phyloP scores from a whole-genome alignment of 116 monocot species.

The Zostera marina region DNA sequence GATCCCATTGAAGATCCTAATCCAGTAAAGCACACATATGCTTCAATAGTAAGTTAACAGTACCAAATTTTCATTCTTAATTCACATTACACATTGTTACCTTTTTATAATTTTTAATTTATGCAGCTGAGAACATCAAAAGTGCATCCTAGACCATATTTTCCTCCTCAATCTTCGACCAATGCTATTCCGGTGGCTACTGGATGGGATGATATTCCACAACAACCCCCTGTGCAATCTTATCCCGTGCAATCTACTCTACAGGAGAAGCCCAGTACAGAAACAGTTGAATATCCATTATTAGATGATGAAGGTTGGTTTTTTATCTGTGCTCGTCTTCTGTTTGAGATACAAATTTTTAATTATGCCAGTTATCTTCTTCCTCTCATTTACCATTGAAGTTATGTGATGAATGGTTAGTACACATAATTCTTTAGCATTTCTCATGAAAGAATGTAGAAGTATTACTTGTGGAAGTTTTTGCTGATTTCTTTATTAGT shows the following conservation, averaged over 20 bases:
- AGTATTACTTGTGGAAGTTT: background rate
- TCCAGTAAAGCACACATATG: constrained; percentile 62
- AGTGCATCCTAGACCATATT: constrained; percentile 19
- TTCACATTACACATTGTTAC: background rate
- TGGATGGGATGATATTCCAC: constrained; percentile 26
- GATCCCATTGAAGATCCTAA: constrained; percentile 31
- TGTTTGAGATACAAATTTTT: background rate
- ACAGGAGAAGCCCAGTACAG: constrained; percentile 25
- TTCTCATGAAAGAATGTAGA: too few species aligned
- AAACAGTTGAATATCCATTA: constrained; percentile 14
- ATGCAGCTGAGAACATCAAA: constrained; percentile 37
- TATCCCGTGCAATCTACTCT: constrained; percentile 10
- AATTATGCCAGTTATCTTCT: background rate
- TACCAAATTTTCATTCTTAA: background rate
- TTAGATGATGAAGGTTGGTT: constrained; percentile 62
- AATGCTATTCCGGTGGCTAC: constrained; percentile 14
- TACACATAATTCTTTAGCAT: too few species aligned
- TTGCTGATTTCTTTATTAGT: background rate
- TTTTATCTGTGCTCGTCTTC: background rate
- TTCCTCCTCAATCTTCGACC: constrained; percentile 18
- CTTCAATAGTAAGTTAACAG: constrained; percentile 54
- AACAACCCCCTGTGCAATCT: constrained; percentile 6
- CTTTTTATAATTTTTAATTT: background rate
- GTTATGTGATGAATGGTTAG: too few species aligned
- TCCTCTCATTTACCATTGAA: too few species aligned